Conservation (phyloP, 2,329 filamentous ascomycete genomes). For the Penicillium crustosum region DNA sequence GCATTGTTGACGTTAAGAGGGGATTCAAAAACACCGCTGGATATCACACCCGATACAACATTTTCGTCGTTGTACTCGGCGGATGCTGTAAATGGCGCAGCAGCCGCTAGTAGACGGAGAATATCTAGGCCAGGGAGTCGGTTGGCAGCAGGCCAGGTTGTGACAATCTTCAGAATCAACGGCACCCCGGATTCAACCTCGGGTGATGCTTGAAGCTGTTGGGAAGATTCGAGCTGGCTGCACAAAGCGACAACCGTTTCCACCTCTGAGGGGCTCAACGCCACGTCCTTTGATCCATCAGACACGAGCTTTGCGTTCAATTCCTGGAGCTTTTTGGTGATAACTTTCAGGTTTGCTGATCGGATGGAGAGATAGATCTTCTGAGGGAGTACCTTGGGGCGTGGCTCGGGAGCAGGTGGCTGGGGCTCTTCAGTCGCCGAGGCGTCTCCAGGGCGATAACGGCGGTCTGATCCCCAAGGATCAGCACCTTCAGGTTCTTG, state of each 20-base stretch:
- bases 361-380: conserved; percentile 75
- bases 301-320: conserved; percentile 69
- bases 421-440: conserved; percentile 34
- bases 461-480: conserved; percentile 73
- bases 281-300: conserved; percentile 69
- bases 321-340: conserved; percentile 73
- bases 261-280: conserved; percentile 71
- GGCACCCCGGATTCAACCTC: conserved; percentile 57
- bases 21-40: conserved; percentile 58
- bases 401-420: conserved; percentile 37
- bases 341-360: conserved; percentile 66
- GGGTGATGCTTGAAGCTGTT: conserved; percentile 45
- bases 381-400: conserved; percentile 70
- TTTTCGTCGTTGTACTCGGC: conserved; percentile 56
- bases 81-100: conserved; percentile 64
- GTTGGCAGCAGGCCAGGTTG: conserved; percentile 75
- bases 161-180: conserved; percentile 69
- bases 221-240: conserved; percentile 58
- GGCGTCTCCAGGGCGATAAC: conserved; percentile 73
- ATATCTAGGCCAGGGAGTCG: conserved; percentile 84
- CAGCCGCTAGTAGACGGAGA: conserved; percentile 75
- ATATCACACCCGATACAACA: conserved; percentile 61
- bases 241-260: conserved; percentile 62
- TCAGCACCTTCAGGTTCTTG: conserved; percentile 58
- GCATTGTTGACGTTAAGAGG: conserved; percentile 72